Percentiles rank a stretch among this genome's conserved stretches.
Evolutionary conservation across 352 stramenopile species (phyloP).

Genomic region (Phytophthora syringae): DNA sequence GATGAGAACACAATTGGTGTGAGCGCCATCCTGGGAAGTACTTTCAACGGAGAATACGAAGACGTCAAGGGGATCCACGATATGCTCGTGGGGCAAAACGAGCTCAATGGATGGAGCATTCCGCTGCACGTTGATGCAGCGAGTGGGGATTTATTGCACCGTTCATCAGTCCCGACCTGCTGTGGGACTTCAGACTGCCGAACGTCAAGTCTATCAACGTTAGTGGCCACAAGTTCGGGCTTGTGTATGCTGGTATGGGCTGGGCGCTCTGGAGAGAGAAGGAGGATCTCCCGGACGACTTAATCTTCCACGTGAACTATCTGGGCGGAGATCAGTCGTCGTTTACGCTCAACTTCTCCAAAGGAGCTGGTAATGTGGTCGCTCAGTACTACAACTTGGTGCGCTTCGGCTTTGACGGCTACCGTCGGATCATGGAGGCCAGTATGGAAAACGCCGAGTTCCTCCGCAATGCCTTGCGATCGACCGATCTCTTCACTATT

Average conservation of each 20-base stretch:
- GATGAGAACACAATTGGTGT: conserved; percentile 94
- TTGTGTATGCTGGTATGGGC: conserved; percentile 91
- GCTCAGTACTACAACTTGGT: conserved; percentile 33
- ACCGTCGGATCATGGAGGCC: conserved; percentile 83
- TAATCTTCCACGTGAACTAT: conserved; percentile 65
- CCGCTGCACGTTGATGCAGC: conserved; percentile 75
- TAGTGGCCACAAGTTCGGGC: conserved; percentile 92
- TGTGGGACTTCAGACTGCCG: conserved; percentile 88
- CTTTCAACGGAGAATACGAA: conserved; percentile 93
- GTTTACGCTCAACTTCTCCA: conserved; percentile 93
- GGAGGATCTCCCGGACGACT: conserved; percentile 73
- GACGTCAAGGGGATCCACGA: conserved; percentile 87
- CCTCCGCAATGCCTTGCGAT: conserved; percentile 62
- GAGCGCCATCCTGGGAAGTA: conserved; percentile 87
- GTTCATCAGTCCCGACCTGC: conserved; percentile 83
- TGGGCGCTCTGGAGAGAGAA: conserved; percentile 88
- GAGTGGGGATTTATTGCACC: conserved; percentile 83
- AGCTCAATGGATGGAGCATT: conserved; percentile 72
- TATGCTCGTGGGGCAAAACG: conserved; percentile 82
- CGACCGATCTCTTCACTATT: conserved; percentile 80
- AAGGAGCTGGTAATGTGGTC: conserved; percentile 66
- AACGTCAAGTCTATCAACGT: conserved; percentile 92
- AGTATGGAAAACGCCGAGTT: conserved; percentile 85
- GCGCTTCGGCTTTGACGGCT: conserved; percentile 41
- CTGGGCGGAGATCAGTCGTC: conserved; percentile 83